Percentiles rank a stretch among this genome's conserved stretches.
Evolutionary conservation across 2,329 filamentous ascomycete species (phyloP).

Genomic region (Colletotrichum filicis): DNA sequence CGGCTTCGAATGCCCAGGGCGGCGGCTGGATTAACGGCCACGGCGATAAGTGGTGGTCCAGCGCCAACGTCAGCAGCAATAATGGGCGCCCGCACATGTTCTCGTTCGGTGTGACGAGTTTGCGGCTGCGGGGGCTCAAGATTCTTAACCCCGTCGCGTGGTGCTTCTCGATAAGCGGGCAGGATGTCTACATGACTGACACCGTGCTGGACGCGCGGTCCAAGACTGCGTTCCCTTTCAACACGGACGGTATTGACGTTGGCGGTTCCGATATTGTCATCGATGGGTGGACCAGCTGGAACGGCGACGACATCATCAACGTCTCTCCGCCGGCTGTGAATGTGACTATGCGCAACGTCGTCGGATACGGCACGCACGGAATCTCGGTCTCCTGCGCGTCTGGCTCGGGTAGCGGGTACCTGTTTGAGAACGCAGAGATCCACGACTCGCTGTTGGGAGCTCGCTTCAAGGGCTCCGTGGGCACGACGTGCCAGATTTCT

Average conservation of each 20-base stretch:
- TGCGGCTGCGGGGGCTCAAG: slow-evolving; percentile 15
- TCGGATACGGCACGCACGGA: slow-evolving; percentile 14
- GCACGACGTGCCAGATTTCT: slow-evolving; percentile 17
- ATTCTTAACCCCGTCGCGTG: slow-evolving; percentile 21
- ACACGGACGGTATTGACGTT: slow-evolving; percentile 21
- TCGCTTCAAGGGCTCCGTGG: slow-evolving; percentile 24
- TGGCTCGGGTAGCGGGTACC: slow-evolving; percentile 3
- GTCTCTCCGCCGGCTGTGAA: slow-evolving; percentile 17
- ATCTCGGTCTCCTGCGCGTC: slow-evolving; percentile 13
- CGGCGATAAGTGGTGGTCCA: slow-evolving; percentile 26
- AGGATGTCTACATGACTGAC: slow-evolving; percentile 27
- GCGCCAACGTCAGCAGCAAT: slow-evolving; percentile 4
- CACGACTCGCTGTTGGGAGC: slow-evolving; percentile 13
- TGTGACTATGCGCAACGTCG: slow-evolving; percentile 24
- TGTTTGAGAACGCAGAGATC: slow-evolving; percentile 20
- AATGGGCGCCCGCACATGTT: slow-evolving; percentile 23
- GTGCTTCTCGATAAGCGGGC: slow-evolving; percentile 14
- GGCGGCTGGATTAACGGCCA: slow-evolving; percentile 18
- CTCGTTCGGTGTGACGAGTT: slow-evolving; percentile 6
- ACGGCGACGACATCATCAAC: slow-evolving; percentile 27
- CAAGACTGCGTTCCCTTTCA: slow-evolving; percentile 11
- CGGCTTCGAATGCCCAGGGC: background rate
- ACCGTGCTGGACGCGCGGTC: slow-evolving; percentile 19
- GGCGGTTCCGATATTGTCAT: slow-evolving; percentile 11
- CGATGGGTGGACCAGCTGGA: slow-evolving; percentile 13